These are phyloP conservation scores for Eucalyptus guilfoylei DNA, from an alignment of 345 rosid genomes.

Conservation along the genomic window DNA sequence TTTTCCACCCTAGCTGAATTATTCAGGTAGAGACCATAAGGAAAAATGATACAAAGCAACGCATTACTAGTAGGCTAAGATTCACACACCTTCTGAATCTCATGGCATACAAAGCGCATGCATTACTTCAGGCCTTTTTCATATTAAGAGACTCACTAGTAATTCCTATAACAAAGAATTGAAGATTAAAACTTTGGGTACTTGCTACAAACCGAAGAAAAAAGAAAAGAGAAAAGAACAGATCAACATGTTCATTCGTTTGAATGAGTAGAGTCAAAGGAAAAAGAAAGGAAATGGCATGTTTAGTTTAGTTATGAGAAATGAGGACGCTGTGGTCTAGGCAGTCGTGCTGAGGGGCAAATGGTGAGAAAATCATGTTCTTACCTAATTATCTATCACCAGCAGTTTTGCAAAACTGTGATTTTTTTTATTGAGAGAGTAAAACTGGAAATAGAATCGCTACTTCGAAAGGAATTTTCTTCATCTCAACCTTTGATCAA, in stretches of 20 bases:
- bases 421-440: neutral
- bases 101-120: neutral
- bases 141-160: neutral
- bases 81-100: neutral
- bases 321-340: neutral
- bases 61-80: neutral
- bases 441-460: neutral
- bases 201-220: neutral
- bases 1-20: neutral
- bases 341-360: neutral
- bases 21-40: neutral
- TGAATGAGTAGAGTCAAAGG: neutral
- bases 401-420: neutral
- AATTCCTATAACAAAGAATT: neutral
- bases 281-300: neutral
- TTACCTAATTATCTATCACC: neutral
- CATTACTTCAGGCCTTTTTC: neutral
- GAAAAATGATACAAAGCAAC: neutral
- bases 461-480: rapidly evolving
- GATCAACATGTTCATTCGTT: neutral
- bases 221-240: neutral
- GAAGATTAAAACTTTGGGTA: neutral
- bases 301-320: neutral
- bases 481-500: neutral
- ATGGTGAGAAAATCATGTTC: neutral